phyloP scores from a whole-genome alignment of 345 rosid genomes.

The Stellera chamaejasme region DNA sequence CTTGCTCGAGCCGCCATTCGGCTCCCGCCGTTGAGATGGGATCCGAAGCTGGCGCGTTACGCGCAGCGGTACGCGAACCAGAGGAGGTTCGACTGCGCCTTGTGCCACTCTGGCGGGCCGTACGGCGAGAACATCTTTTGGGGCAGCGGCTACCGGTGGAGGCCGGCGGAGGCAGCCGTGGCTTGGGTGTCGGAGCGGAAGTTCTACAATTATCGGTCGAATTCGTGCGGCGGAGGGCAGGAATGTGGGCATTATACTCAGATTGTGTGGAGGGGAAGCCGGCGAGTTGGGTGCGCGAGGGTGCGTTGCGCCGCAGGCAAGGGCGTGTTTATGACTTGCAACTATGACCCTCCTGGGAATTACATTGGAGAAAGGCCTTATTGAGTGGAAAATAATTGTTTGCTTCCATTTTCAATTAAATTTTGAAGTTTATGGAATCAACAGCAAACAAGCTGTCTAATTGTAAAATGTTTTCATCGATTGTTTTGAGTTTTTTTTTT shows the following conservation, averaged over 20 bases:
- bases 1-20: conserved; percentile 40
- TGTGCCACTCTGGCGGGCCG: conserved; percentile 72
- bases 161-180: conserved; percentile 51
- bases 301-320: conserved; percentile 37
- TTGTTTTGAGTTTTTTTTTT: no score
- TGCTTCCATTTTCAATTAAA: no score
- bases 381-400: conserved; percentile 20
- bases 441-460: no score
- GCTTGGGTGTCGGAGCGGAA: conserved; percentile 66
- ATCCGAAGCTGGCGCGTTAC: conserved; percentile 34
- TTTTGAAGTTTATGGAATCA: no score
- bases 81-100: conserved; percentile 54
- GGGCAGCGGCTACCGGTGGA: conserved; percentile 83
- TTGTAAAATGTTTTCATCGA: no score
- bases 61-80: conserved; percentile 57
- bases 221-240: conserved; percentile 42
- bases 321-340: conserved; percentile 84
- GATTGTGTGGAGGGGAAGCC: conserved; percentile 63
- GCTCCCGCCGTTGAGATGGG: conserved; percentile 56
- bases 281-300: conserved; percentile 64
- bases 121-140: conserved; percentile 92
- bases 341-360: conserved; percentile 96
- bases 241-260: conserved; percentile 95
- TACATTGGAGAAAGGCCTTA: conserved; percentile 83
- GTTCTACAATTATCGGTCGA: conserved; percentile 42